These are phyloP conservation scores for Begonia loranthoides DNA, from an alignment of 306 rosid genomes.

Conservation along the genomic window DNA sequence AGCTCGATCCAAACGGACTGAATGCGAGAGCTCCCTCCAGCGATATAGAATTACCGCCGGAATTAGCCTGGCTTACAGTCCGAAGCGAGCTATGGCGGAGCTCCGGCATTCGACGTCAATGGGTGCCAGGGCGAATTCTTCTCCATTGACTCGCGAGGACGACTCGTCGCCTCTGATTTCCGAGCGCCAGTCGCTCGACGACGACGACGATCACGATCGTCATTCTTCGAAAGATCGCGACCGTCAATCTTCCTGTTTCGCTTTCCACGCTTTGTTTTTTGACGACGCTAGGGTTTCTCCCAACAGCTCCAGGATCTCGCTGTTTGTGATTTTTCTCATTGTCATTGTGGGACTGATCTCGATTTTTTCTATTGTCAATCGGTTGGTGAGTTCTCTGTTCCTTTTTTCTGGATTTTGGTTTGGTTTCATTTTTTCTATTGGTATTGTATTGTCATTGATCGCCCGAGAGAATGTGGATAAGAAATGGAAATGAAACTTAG, in stretches of 20 bases:
- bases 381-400: slow-evolving; percentile 34
- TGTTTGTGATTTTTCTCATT: slow-evolving; percentile 25
- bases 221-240: slow-evolving; percentile 66
- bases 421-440: too few relatives aligned
- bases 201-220: slow-evolving; percentile 59
- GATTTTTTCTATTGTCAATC: slow-evolving; percentile 38
- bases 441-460: too few relatives aligned
- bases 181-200: slow-evolving; percentile 23
- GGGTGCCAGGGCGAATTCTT: slow-evolving; percentile 58
- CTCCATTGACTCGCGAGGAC: slow-evolving; percentile 83
- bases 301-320: slow-evolving; percentile 59
- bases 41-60: too few relatives aligned
- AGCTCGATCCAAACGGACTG: slow-evolving; percentile 1
- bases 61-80: slow-evolving; percentile 22
- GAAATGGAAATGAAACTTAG: not conserved
- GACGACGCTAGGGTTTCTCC: slow-evolving; percentile 80
- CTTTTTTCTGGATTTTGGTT: not conserved
- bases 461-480: not conserved
- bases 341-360: slow-evolving; percentile 33
- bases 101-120: slow-evolving; percentile 60
- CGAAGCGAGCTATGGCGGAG: slow-evolving; percentile 82
- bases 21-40: too few relatives aligned
- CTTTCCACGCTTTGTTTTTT: slow-evolving; percentile 39
- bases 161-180: slow-evolving; percentile 54
- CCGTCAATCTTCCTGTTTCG: slow-evolving; percentile 31